Base-by-base conservation (phyloP, 441 rosid species). In the Aleurites moluccanus region DNA sequence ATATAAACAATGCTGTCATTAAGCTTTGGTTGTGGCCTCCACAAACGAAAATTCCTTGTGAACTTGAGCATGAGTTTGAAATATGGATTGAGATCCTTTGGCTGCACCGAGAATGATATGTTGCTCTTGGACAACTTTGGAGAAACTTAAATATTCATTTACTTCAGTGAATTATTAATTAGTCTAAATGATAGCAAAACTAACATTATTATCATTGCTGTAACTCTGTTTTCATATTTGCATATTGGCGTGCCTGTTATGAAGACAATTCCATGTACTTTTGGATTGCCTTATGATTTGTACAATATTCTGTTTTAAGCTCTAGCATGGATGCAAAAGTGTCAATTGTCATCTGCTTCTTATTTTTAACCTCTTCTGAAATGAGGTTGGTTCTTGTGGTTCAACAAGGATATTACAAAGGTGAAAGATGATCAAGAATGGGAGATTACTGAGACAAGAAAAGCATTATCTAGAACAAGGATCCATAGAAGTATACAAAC, bases 391-490 rank as follows among this genome's bases (percentile, higher is more conserved):
- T 25, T 64, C 77, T 81, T 74, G 74, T 84, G 55, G 81, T 81
- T 80, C 92, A 93, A 97, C 85, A 92, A 92, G 91, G 97, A 93
- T 80, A 89, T 91, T 14, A 88, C 92, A 33, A 91, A 89, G 84
- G 95, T 91, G 79, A 89, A 87, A 82, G 97, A 93, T 45, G 97
- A 91, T 40, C 87, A 87, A 68, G 97, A 92, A 85, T 95, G 98
- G 97, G 91, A 95, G 75, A 88, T 95, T 30, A 88, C 85, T 9
- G 95, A 95, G 88, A 84, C 90, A 15, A 86, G 87, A 79, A 88
- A 86, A 61, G 95, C 95, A 7, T 80, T 95, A 73, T 91, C 95
- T 28, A 88, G 89, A 82, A 88, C 92, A n/a, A 15, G 97, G 98
- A 70, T 93, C 97, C 21, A 47, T 85, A 0, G 84, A 86, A 74